These are phyloP conservation scores for Tetratostichococcus sp. DNA, from an alignment of 139 green algal species.

Conservation along the genomic window DNA sequence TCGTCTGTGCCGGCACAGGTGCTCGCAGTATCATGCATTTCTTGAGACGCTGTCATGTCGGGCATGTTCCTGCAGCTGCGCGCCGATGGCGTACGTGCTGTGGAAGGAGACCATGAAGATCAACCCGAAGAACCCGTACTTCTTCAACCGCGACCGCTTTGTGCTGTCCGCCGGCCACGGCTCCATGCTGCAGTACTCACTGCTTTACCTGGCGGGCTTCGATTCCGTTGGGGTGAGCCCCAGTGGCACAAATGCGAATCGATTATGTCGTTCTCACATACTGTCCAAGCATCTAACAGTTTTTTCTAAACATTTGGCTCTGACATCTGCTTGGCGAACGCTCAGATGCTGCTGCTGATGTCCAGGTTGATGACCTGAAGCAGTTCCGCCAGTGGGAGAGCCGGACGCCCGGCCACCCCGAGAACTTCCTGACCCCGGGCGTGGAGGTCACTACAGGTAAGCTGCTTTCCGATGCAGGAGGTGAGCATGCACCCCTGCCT, in stretches of 20 bases:
- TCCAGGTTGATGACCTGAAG: slow-evolving; percentile 93
- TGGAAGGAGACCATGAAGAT: slow-evolving; percentile 93
- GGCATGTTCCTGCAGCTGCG: slow-evolving; percentile 65
- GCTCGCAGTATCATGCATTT: too few species aligned
- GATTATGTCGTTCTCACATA: too few species aligned
- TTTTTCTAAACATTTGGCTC: too few species aligned
- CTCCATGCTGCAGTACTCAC: slow-evolving; percentile 98
- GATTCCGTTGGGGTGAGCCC: slow-evolving; percentile 56
- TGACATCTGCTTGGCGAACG: too few species aligned
- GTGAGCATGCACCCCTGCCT: too few species aligned
- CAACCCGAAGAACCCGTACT: slow-evolving; percentile 94
- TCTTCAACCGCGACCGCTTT: slow-evolving; percentile 96
- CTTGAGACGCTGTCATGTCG: too few species aligned
- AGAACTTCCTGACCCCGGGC: slow-evolving; percentile 95
- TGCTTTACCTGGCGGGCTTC: slow-evolving; percentile 96
- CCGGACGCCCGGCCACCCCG: slow-evolving; percentile 93
- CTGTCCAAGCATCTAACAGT: too few species aligned
- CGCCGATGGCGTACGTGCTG: slow-evolving; percentile 96
- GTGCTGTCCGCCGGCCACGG: slow-evolving; percentile 98
- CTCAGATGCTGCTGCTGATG: too few species aligned
- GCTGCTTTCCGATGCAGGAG: too few species aligned
- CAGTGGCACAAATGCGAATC: too few species aligned
- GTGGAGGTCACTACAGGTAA: slow-evolving; percentile 94
- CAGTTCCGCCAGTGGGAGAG: slow-evolving; percentile 94
- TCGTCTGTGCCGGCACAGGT: too few species aligned